phyloP scores from a whole-genome alignment of 176 grass and related monocot genomes.

The Aegilops tauschii region DNA sequence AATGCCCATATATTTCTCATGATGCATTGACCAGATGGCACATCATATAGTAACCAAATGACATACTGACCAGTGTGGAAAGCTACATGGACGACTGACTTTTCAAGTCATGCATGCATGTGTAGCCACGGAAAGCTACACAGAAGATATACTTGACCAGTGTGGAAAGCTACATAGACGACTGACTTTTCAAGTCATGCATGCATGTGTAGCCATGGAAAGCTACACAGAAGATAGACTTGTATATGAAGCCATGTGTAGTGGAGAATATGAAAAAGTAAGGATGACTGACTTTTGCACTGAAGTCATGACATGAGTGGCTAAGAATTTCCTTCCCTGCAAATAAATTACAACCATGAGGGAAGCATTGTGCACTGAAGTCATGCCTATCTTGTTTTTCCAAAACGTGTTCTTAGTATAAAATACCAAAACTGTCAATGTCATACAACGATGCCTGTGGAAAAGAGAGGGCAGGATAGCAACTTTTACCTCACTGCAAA shows the following conservation, averaged over 20 bases:
- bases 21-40: neutral
- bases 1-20: no score
- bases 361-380: neutral
- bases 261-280: neutral
- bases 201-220: neutral
- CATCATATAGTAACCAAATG: neutral
- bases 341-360: constrained; percentile 2
- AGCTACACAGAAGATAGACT: neutral
- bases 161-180: neutral
- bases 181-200: constrained; percentile 11
- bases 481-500: neutral
- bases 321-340: neutral
- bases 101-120: neutral
- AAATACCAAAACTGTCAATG: no score
- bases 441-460: neutral
- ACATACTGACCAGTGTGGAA: neutral
- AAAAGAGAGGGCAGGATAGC: neutral
- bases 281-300: neutral
- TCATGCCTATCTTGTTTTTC: neutral
- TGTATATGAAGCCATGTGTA: neutral
- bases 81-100: constrained; percentile 5
- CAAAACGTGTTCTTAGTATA: neutral
- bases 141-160: neutral
- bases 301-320: neutral
- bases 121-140: neutral